Evolutionary conservation across 805 yeast species (phyloP), one percentile per base, ranked within the genome.

Genomic region (Candida sithepensis): DNA sequence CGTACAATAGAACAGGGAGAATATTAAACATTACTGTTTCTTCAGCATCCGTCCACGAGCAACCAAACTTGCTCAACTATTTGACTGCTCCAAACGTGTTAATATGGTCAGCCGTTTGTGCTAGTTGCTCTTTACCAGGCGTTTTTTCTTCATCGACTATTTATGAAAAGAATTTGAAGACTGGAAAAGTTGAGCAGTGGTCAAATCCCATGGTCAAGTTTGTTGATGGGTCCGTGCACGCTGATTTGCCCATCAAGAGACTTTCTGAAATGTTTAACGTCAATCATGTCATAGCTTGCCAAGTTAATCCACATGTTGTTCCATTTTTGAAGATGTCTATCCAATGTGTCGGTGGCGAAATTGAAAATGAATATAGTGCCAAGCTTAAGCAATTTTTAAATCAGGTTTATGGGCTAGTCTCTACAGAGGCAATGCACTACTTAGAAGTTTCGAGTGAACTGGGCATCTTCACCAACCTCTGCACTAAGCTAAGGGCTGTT

Each of bases 261-360:
- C 72, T 94, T 20, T 85, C 95, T 19, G 99, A 94, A 63, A 90
- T 94, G 96, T 94, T 94, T 65, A 92, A 94, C 60, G 97, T 94
- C 26, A 96, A 94, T 63, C 97, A 94, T 65, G 91, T 94, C 52
- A 90, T 94, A 56, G 99, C 97, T 0, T 92, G 96, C 41, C 99
- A 94, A 64, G 99, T 94, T 1, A 94, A 94, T 61, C 96, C 97
- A 0, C 99, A 94, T 63, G 96, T 94, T 14, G 88, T 87, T 2
- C 99, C 99, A 0, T 77, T 92, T 43, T 72, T 94, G 56, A 82
- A 82, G 54, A 69, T 82, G 45, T 81, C 90, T 0, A 74, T 83
- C 3, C 79, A 83, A 19, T 78, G 81, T 61, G 82, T 81, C 19
- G 90, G 89, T 12, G 88, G 88, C 7, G 84, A 78, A 52, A 68